A percentile compares a stretch with the other conserved stretches of the same genome.
phyloP scores from a whole-genome alignment of 495 filamentous ascomycete species.

The Penicillium dipodomyicola region DNA sequence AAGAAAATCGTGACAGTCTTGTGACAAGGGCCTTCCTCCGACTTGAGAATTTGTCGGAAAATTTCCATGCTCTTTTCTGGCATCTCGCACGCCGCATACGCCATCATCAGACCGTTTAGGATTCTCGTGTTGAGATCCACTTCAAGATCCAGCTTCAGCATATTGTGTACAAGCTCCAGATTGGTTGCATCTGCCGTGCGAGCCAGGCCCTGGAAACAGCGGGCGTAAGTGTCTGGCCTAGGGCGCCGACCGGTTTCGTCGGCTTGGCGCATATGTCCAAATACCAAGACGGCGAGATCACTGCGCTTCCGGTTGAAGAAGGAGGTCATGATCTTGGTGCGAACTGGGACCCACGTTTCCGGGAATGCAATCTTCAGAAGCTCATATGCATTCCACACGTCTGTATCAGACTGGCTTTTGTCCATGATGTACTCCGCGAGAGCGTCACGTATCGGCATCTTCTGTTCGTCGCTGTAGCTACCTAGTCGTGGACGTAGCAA shows the following conservation, averaged over 20 bases:
- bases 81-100: conserved; percentile 66
- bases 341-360: conserved; percentile 59
- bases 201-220: conserved; percentile 74
- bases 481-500: conserved; percentile 66
- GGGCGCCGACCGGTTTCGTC: conserved; percentile 56
- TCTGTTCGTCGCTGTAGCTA: conserved; percentile 62
- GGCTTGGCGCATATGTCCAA: conserved; percentile 83
- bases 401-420: conserved; percentile 49
- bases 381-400: conserved; percentile 78
- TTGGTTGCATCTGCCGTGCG: conserved; percentile 59
- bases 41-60: conserved; percentile 76
- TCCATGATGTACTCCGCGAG: conserved; percentile 67
- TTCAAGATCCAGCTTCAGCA: conserved; percentile 82
- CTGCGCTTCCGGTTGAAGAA: conserved; percentile 75
- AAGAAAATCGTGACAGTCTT: conserved; percentile 75
- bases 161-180: conserved; percentile 76
- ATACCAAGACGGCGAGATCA: conserved; percentile 80
- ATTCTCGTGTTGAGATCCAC: conserved; percentile 74
- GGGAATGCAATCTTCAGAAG: conserved; percentile 75
- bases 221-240: conserved; percentile 68
- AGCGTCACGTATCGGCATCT: conserved; percentile 57
- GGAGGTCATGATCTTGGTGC: conserved; percentile 71
- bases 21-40: conserved; percentile 78
- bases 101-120: conserved; percentile 82
- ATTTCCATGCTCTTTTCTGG: conserved; percentile 65